phyloP scores from a whole-genome alignment of 129 eudicot species.

The Centaurea solstitialis region DNA sequence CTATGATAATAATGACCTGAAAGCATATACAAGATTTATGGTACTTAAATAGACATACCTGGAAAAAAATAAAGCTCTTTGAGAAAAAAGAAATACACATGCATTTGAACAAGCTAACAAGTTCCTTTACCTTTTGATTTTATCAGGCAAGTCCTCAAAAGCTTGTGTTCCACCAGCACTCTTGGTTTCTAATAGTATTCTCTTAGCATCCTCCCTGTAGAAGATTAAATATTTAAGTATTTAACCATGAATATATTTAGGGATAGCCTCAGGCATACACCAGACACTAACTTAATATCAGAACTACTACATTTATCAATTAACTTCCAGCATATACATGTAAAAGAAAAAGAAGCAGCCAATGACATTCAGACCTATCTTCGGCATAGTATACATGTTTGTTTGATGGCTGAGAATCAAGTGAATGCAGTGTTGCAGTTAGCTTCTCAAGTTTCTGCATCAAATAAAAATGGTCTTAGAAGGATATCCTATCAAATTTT shows the following conservation, averaged over 20 bases:
- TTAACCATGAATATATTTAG: background rate
- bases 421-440: constrained; percentile 60
- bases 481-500: background rate
- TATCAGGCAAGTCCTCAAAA: constrained; percentile 50
- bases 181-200: constrained; percentile 41
- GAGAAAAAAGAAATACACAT: background rate
- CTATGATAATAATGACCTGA: background rate
- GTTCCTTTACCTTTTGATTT: constrained; percentile 51
- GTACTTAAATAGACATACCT: background rate
- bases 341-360: background rate
- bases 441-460: constrained; percentile 90
- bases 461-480: constrained; percentile 16
- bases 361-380: constrained; percentile 57
- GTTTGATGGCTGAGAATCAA: constrained; percentile 62
- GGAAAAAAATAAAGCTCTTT: background rate
- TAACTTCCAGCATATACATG: background rate
- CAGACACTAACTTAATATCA: background rate
- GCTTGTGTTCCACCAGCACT: constrained; percentile 22
- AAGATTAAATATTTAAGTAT: background rate
- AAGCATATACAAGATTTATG: background rate
- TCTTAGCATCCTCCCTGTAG: constrained; percentile 81
- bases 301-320: background rate
- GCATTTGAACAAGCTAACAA: background rate
- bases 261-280: background rate
- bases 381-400: constrained; percentile 78